Base-by-base conservation (phyloP, 257 asterid species). In the Plantago ovata region DNA sequence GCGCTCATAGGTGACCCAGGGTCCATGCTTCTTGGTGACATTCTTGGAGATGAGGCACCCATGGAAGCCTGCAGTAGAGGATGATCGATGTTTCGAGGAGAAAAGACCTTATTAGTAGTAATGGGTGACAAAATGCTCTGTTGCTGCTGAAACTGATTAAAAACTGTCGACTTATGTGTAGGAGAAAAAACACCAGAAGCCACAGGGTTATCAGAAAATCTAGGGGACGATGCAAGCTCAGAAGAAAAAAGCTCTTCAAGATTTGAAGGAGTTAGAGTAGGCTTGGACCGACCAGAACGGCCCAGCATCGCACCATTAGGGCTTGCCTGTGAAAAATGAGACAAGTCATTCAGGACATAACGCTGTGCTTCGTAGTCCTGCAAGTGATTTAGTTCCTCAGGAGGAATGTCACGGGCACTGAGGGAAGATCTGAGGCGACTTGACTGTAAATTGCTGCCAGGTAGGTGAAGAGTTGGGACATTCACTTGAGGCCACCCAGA, bases 341-440 rank as follows among this genome's bases (percentile, higher is more conserved):
- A 79, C 80, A 82, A 1, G 62, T 87, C 93, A 71, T 81, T 79
- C 58, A 84, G 24, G 58, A 84, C 71, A 51, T 67, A 72, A 61
- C 82, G 94, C 63, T 74, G 94, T 16, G 86, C 72, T 70, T 81
- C 96, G 70, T 76, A 83, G 45, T 87, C 94, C 24, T 69, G 87
- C 64, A 82, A 32, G 75, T 70, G 58, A 47, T 65, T 65, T 42
- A 79, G 56, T 44, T 81, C 82, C 32, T 74, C 86, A 1, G 79
- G 95, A 0, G 76, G 85, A 53, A 88, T 77, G 68, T 92, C 97
- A 28, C 98, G 82, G 9, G 96, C 98, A 70, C 76, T 82, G 24
- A 92, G 80, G 40, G 96, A 88, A 41, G 96, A 85, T 63, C 97
- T 76, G 71, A 88, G 77, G 53, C 98, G 94, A 53, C 98, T 92